Base-by-base conservation (phyloP, 1,284 basidiomycete genomes). In the Ustilago cynodontis region DNA sequence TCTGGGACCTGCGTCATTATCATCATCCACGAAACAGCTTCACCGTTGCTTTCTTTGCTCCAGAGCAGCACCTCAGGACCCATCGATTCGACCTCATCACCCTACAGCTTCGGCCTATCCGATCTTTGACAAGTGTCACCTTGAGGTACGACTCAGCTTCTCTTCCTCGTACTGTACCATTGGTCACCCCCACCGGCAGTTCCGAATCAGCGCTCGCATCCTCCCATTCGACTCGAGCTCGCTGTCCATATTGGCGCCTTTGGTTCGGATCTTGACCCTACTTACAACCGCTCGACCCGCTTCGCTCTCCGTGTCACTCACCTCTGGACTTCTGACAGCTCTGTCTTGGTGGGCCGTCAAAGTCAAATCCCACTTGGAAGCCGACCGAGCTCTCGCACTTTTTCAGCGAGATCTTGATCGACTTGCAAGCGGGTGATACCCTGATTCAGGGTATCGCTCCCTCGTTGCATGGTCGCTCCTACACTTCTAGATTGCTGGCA, bases 401-500 rank as follows among this genome's bases (percentile, higher is more conserved):
- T 18, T 43, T 52, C 28, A 50, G 57, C 71, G 62, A 63, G 58
- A 53, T 11, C 61, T 58, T 54, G 10, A 43, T 56, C 51, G 65
- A 53, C 70, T 72, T 67, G 58, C 70, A 67, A 63, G 70, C 61
- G 64, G 60, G 70, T 67, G 70, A 60, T 72, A 72, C 65, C 70
- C 69, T 67, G 70, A 72, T 60, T 33, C 43, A 60, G 70, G 69
- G 65, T 72, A 67, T 72, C 70, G 49, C 59, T 63, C 50, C 59
- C 66, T 68, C 69, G 14, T 77, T 77, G 75, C 67, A 77, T 77
- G 75, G 71, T 77, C 51, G 75, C 75, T 70, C 80, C 80, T 41
- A 81, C 79, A 37, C 77, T 83, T 26, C 45, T 83, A 20, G 82
- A 83, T 68, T 83, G 82, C 72, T 83, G 81, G 80, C 72, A 78